Percentiles rank a stretch among this genome's conserved stretches.
These are phyloP conservation scores for Vigna angularis DNA, from an alignment of 306 rosid genomes.

Conservation along the genomic window DNA sequence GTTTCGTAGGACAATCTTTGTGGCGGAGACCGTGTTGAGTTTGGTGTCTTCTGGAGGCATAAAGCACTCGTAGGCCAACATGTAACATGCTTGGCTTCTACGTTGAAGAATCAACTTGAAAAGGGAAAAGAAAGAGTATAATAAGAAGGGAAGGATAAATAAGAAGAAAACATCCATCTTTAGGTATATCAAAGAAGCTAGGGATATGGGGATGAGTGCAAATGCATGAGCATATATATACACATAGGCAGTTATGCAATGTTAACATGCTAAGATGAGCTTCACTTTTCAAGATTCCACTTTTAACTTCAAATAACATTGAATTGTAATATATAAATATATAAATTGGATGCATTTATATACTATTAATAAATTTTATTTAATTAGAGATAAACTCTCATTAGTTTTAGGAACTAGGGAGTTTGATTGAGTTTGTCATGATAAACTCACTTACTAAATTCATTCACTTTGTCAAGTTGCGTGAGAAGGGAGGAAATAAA, in stretches of 20 bases:
- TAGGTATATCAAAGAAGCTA: not conserved
- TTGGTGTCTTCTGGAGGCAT: constrained; percentile 62
- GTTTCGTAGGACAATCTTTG: constrained; percentile 62
- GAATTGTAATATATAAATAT: too few relatives aligned
- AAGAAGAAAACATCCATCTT: constrained; percentile 54
- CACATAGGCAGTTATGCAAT: too few relatives aligned
- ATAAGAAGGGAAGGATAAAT: constrained; percentile 50
- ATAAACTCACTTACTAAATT: too few relatives aligned
- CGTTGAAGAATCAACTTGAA: constrained; percentile 50
- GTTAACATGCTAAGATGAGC: too few relatives aligned
- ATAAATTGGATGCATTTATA: too few relatives aligned
- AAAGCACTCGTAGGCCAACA: constrained; percentile 86
- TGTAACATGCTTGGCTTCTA: constrained; percentile 63
- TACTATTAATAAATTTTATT: too few relatives aligned
- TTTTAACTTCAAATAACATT: too few relatives aligned
- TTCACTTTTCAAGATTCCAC: too few relatives aligned
- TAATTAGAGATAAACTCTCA: too few relatives aligned
- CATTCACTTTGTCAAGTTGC: constrained; percentile 32
- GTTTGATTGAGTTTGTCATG: too few relatives aligned
- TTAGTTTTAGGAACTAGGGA: too few relatives aligned
- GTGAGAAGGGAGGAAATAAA: not conserved
- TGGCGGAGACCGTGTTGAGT: constrained; percentile 53
- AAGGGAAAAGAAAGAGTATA: constrained; percentile 45
- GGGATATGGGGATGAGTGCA: not conserved
- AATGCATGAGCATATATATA: not conserved